phyloP scores from a whole-genome alignment of 108 stramenopile genomes.

The Nannochloropsis salina region DNA sequence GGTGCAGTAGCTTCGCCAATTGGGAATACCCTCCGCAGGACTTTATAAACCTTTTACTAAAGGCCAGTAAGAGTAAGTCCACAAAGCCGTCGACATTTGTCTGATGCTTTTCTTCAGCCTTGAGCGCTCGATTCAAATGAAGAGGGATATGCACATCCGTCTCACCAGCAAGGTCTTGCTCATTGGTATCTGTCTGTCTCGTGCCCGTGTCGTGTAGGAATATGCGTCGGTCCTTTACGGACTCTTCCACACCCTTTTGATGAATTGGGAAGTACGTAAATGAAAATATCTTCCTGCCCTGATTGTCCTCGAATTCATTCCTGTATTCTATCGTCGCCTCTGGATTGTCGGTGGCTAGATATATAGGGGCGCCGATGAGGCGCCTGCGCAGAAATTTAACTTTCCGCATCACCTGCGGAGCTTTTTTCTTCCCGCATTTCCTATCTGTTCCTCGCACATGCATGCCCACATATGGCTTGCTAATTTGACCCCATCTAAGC shows the following conservation, averaged over 20 bases:
- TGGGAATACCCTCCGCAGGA: conserved; percentile 9
- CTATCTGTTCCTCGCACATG: not conserved
- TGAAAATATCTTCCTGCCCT: not conserved
- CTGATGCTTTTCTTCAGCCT: not conserved
- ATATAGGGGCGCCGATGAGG: not conserved
- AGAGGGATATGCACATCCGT: not conserved
- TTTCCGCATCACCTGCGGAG: not conserved
- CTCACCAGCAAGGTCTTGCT: not conserved
- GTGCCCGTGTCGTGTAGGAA: too few species aligned
- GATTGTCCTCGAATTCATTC: not conserved
- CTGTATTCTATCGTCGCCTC: not conserved
- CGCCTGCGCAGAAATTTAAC: not conserved
- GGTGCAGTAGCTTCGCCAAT: not conserved
- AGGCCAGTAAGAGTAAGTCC: conserved; percentile 17
- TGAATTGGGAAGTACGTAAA: not conserved
- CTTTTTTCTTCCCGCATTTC: not conserved
- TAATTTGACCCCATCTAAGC: not conserved
- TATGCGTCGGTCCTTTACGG: not conserved
- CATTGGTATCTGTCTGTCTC: not conserved
- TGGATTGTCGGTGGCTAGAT: not conserved
- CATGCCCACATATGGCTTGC: not conserved
- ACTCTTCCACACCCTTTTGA: not conserved
- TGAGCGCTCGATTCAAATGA: not conserved
- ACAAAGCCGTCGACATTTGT: conserved; percentile 18
- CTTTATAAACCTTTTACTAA: not conserved